Evolutionary conservation across 2,329 filamentous ascomycete species (phyloP), one percentile per base, ranked within the genome.

Genomic region (Diplodia intermedia): DNA sequence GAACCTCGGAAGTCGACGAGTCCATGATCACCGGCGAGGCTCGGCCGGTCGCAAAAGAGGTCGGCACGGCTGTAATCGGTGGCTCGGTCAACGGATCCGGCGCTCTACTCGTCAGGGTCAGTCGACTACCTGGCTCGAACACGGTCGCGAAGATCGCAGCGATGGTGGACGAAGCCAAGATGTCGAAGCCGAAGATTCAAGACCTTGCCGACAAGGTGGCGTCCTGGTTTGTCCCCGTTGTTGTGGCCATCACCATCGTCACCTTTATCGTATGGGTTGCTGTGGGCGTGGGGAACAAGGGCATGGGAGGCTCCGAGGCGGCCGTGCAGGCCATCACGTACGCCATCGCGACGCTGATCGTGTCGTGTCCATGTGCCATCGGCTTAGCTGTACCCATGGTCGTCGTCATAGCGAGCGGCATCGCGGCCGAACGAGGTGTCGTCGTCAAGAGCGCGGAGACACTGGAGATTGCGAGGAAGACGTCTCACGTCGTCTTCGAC

Each of bases 301-400:
- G 52, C 8, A 79, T 84, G 56, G 36, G 56, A 12, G 56, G 55
- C 4, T 61, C 47, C 4, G 56, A 67, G 12, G 86, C 89, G 1
- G 80, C 83, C 0, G 82, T 87, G 0, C 80, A 85, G 26, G 90
- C 91, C 0, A 85, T 92, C 55, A 92, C 90, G 0, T 94, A 91
- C 69, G 80, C 88, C 1, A 91, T 94, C 68, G 85, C 91, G 0
- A 89, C 90, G 0, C 83, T 93, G 1, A 88, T 91, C n/a, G 88
- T 94, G 0, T 92, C 91, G 0, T 95, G 91, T 71, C 91, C 92
- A 0, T 94, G 91, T 68, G 91, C 91, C 0, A 87, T 95, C 54
- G 91, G 90, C 0, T 82, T 91, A 1, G 90, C 90, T 0, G 90
- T 93, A 0, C 91, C 92, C 0, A 92, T 93, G 89, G 91, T 94